phyloP scores from a whole-genome alignment of 352 stramenopile species.

The Discostella stelligera region DNA sequence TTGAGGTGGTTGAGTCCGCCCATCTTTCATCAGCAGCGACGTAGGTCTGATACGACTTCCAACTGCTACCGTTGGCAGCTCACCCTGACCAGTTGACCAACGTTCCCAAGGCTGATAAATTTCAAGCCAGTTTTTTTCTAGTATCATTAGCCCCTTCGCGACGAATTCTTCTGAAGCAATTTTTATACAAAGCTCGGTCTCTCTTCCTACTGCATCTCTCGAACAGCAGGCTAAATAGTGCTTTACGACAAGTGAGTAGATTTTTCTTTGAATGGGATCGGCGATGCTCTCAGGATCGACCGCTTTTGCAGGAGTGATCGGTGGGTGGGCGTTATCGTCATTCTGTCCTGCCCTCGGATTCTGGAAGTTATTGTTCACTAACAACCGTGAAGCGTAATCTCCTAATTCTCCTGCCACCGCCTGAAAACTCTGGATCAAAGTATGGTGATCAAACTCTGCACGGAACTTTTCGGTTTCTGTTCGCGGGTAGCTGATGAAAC shows the following conservation, averaged over 20 bases:
- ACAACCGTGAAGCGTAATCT: conserved; percentile 66
- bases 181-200: conserved; percentile 83
- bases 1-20: conserved; percentile 76
- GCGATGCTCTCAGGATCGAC: conserved; percentile 81
- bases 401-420: conserved; percentile 55
- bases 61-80: conserved; percentile 76
- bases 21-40: conserved; percentile 81
- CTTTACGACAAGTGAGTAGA: conserved; percentile 96
- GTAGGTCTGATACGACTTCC: conserved; percentile 77
- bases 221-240: conserved; percentile 99
- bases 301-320: conserved; percentile 97
- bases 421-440: conserved; percentile 74
- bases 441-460: conserved; percentile 80
- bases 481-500: conserved; percentile 97
- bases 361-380: conserved; percentile 74
- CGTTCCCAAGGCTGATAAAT: conserved; percentile 94
- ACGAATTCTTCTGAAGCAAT: conserved; percentile 90
- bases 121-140: conserved; percentile 93
- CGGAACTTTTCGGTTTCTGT: conserved; percentile 99
- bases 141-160: conserved; percentile 92
- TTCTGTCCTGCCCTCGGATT: conserved; percentile 88
- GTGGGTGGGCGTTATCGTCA: conserved; percentile 96
- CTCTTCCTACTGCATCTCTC: conserved; percentile 86
- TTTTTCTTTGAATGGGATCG: conserved; percentile 88
- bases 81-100: conserved; percentile 88